Base-by-base conservation (phyloP, 202 grass and related monocot genomes). In the Panicum hallii region DNA sequence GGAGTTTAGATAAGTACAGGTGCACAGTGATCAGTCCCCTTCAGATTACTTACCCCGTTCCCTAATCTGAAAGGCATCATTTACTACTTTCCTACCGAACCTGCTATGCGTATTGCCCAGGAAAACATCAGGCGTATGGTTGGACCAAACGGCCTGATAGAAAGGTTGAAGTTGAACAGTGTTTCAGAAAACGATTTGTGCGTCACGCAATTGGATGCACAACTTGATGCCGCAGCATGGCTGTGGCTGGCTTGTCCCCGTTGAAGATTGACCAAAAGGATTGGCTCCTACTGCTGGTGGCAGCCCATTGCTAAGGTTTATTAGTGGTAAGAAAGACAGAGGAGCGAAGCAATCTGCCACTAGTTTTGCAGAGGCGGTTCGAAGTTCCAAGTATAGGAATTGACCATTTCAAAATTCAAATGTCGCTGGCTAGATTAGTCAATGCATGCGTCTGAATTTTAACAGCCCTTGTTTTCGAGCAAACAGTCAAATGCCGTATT, bases 391-490 rank as follows among this genome's bases (percentile, higher is more conserved):
- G 45, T 1, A 16, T 49, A 49, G 43, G 42, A 47, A 78, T 26
- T 49, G 42, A 64, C 75, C 75, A 49, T 48, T 48, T 78, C 75
- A 48, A 36, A 3, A 48, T 64, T 49, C 58, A 78, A 64, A 20
- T 36, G 23, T 28, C 1, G 23, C 43, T 13, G 43, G 23, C 43
- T 64, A 47, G 76, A 36, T 45, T 36, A 78, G 58, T 78, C 75
- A 36, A 38, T 38, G 10, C 4, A 14, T 43, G 40, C 4, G 9
- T 17, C 23, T 63, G 44, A 32, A 45, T 17, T 32, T 34, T 48
- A 78, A 22, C 22, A 4, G n/a, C n/a, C 22, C 15, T 61, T 63
- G 56, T 55, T 41, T n/a, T 56, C 6, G 32, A 36, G 19, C 16
- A 67, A 67, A 26, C 15, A 46, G 38, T 26, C 26, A 42, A 43